Percentiles rank a stretch among this genome's conserved stretches.
phyloP scores from a whole-genome alignment of 495 filamentous ascomycete species.

The Amphirosellinia nigrospora region DNA sequence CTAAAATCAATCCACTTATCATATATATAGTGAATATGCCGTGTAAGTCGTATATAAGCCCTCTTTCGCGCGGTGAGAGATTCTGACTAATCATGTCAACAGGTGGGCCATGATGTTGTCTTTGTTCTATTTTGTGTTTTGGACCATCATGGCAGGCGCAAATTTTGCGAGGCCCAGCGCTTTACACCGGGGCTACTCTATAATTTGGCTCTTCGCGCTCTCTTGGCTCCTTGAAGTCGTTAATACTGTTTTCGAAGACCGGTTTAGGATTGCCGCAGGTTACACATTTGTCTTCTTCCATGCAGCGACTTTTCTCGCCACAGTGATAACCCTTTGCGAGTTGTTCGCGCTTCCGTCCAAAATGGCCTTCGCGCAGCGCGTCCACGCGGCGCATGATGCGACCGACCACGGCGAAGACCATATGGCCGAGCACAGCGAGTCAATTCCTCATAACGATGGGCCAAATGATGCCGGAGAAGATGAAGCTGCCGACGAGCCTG shows the following conservation, averaged over 20 bases:
- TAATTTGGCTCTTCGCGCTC: slow-evolving; percentile 81
- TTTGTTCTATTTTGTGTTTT: slow-evolving; percentile 78
- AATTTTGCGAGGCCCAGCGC: slow-evolving; percentile 86
- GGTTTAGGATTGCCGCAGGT: slow-evolving; percentile 71
- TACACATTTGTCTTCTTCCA: slow-evolving; percentile 88
- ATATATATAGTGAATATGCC: slow-evolving; percentile 82
- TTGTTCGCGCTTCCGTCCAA: slow-evolving; percentile 79
- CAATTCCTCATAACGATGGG: slow-evolving; percentile 41
- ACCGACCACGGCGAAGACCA: slow-evolving; percentile 23
- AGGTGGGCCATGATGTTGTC: slow-evolving; percentile 83
- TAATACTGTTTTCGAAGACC: slow-evolving; percentile 75
- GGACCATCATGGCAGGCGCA: slow-evolving; percentile 83
- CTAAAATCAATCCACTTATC: slow-evolving; percentile 85
- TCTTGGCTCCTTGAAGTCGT: slow-evolving; percentile 75
- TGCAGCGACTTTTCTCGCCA: slow-evolving; percentile 73
- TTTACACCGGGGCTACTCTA: slow-evolving; percentile 78
- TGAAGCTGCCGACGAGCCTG: slow-evolving; percentile 52
- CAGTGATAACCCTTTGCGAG: slow-evolving; percentile 75
- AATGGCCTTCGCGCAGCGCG: slow-evolving; percentile 61
- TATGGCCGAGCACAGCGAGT: slow-evolving; percentile 44
- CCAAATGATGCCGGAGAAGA: slow-evolving; percentile 36
- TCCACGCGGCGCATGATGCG: slow-evolving; percentile 53
- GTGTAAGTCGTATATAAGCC: slow-evolving; percentile 56
- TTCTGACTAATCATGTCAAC: slow-evolving; percentile 32
- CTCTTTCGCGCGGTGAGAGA: not conserved